phyloP scores from a whole-genome alignment of 106 monocot species.

The Dioscorea alata region DNA sequence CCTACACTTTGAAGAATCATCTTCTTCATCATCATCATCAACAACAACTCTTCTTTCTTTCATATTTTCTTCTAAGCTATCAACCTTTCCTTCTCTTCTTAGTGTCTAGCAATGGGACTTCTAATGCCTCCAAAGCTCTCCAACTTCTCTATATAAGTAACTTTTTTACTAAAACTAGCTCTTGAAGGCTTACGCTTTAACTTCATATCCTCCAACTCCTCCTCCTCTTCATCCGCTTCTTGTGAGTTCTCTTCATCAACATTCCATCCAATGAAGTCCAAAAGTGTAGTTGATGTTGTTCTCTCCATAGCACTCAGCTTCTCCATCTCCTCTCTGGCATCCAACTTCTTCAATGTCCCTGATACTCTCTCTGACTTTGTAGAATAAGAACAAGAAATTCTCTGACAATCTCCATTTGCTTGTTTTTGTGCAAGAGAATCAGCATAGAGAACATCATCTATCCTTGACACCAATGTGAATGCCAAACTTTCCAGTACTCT shows the following conservation, averaged over 20 bases:
- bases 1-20: too few relatives aligned
- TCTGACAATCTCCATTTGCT: slow-evolving; percentile 16
- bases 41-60: too few relatives aligned
- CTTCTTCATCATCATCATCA: too few relatives aligned
- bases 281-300: slow-evolving; percentile 70
- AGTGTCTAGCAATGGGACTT: slow-evolving; percentile 59
- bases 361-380: background rate
- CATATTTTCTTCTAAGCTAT: too few relatives aligned
- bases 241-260: slow-evolving; percentile 24
- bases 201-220: slow-evolving; percentile 11
- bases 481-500: slow-evolving; percentile 81
- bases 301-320: slow-evolving; percentile 45
- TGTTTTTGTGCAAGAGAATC: slow-evolving; percentile 46
- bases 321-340: slow-evolving; percentile 55
- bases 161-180: slow-evolving; percentile 30
- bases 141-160: slow-evolving; percentile 49
- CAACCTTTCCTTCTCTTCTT: background rate
- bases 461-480: slow-evolving; percentile 76
- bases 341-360: slow-evolving; percentile 34
- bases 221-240: slow-evolving; percentile 3
- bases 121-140: slow-evolving; percentile 50
- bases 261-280: slow-evolving; percentile 90
- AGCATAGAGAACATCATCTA: slow-evolving; percentile 81
- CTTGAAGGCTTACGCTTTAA: slow-evolving; percentile 23
- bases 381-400: slow-evolving; percentile 2